Base-by-base conservation (phyloP, 345 rosid species). In the Camelina hispida region DNA sequence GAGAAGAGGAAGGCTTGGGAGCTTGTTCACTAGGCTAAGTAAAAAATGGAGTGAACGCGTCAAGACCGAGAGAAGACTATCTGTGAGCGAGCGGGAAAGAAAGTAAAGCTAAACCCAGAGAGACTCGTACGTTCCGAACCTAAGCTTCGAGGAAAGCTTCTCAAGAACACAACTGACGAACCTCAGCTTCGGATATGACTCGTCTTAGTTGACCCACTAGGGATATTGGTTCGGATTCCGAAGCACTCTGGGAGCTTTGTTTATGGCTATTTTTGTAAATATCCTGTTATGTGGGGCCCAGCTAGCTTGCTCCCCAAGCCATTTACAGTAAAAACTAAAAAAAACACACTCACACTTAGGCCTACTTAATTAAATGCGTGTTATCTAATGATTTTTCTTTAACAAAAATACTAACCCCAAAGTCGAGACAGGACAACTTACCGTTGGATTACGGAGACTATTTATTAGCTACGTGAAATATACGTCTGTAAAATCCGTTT, bases 261-360 rank as follows among this genome's bases (percentile, higher is more conserved):
- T 0, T 42, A 75, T 72, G 90, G 75, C 60, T 28, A 63, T 18
- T 42, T 14, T 59, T 48, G 88, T 86, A 72, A 85, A 37, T 71
- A n/a, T 37, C 12, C 0, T 10, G 3, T 22, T 34, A 20, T 72
- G 80, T 80, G 58, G 83, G 73, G 47, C 43, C 76, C 18, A 2
- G 2, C 38, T 30, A 61, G 40, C 85, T 84, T 90, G 96, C 72
- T 61, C 76, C 62, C 84, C 93, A 88, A 87, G 91, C 75, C 55
- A 65, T 4, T 15, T 4, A 60, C 65, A 43, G 34, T 42, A 25
- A 14, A 20, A 20, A 43, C 18, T 42, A 25, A 14, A 20, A 20
- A 20, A 69, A 50, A 71, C 15, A 9, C 57, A 46, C 51, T 46
- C 48, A 0, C 28, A 25, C 28, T 25, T 25, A 25, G 28, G 28